Base-by-base conservation (phyloP, 2,329 filamentous ascomycete species). In the Ceratocystis harringtonii region DNA sequence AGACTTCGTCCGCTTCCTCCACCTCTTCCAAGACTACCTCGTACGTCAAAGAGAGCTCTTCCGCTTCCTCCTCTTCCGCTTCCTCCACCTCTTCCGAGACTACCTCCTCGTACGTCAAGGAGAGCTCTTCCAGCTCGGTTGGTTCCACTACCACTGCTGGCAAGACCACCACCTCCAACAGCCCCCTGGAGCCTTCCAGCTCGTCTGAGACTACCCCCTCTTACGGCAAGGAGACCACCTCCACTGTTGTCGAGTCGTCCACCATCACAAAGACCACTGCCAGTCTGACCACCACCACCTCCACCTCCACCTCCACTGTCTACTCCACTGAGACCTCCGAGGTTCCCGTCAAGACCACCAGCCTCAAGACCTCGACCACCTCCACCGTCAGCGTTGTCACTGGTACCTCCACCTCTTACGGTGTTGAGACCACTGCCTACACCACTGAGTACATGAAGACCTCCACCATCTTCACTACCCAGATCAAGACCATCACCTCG, bases 391-490 rank as follows among this genome's bases (percentile, higher is more conserved):
- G 58, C n/a, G 45, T 57, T 60, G 65, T 52, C 43, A 69, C 61
- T 19, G 43, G 66, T 6, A 44, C 36, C 50, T 67, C 67, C 65
- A 52, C 65, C 28, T 64, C 62, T 63, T 62, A 41, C 48, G 68
- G 64, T 17, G 55, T 67, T 19, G 48, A 67, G 63, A 69, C 68
- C 66, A 68, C 69, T 62, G 64, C 67, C 45, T 68, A 65, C 61
- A 67, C 67, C 63, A 75, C 73, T 67, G 77, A 75, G 70, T 79
- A 76, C 71, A 71, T 76, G 69, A 77, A 73, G 69, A 78, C 77
- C 68, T 79, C 78, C 1, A 81, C 80, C 62, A 73, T 82, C 71
- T 81, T 76, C 76, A 78, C 76, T 68, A 83, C 81, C 52, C 71
- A 74, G 1, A 71, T 78, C 67, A 75, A 75, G 68, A 83, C 80